Evolutionary conservation across 2,329 filamentous ascomycete genomes (phyloP).

Genomic region (Stagonosporopsis chrysanthemi): DNA sequence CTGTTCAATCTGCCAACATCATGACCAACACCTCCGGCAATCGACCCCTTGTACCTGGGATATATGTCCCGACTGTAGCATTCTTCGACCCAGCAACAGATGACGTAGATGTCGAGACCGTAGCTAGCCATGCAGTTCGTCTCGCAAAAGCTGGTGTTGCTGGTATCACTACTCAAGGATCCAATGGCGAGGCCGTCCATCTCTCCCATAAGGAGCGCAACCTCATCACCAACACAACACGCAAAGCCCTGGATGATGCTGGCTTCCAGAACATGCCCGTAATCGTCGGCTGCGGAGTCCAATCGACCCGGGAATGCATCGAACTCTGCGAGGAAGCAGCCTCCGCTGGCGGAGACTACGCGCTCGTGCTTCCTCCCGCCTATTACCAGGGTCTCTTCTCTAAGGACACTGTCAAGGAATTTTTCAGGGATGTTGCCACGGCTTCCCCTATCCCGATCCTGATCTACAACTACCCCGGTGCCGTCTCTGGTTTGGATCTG

Average conservation of each 20-base stretch:
- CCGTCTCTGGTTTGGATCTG: constrained; percentile 68
- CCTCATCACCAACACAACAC: constrained; percentile 72
- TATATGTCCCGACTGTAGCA: constrained; percentile 56
- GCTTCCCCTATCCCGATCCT: constrained; percentile 69
- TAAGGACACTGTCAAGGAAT: constrained; percentile 65
- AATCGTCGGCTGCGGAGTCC: constrained; percentile 77
- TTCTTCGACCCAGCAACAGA: constrained; percentile 54
- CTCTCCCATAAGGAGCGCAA: constrained; percentile 74
- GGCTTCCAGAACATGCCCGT: constrained; percentile 72
- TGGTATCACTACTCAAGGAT: constrained; percentile 79
- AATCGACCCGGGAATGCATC: constrained; percentile 77
- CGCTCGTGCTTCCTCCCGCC: constrained; percentile 76
- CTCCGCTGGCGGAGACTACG: constrained; percentile 75
- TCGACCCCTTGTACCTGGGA: constrained; percentile 50
- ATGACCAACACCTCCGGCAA: constrained; percentile 49
- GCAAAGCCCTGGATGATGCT: constrained; percentile 71
- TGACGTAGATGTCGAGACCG: constrained; percentile 52
- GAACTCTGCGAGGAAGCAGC: constrained; percentile 73
- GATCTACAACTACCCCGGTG: constrained; percentile 75
- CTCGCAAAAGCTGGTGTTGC: constrained; percentile 76
- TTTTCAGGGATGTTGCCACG: constrained; percentile 71
- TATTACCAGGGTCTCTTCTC: constrained; percentile 76
- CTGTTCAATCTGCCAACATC: constrained; percentile 46
- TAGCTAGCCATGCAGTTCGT: constrained; percentile 63
- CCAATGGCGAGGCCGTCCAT: constrained; percentile 84